A percentile compares a stretch with the other conserved stretches of the same genome.
These are phyloP conservation scores for Pseudognaphalium luteoalbum DNA, from an alignment of 129 eudicot genomes.

Conservation along the genomic window DNA sequence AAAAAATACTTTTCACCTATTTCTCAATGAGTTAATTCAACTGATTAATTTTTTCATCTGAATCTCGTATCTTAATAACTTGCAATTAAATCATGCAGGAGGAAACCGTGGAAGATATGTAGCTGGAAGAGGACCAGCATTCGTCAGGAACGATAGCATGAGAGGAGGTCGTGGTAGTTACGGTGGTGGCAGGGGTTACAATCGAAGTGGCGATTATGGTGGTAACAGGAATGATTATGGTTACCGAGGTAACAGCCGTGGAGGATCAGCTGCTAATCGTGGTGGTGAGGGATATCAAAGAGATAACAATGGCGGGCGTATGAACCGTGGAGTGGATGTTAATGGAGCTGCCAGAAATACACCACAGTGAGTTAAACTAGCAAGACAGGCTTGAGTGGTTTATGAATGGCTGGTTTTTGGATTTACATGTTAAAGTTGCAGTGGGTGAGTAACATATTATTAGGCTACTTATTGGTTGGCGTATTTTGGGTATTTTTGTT, in stretches of 20 bases:
- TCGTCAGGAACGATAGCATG: slow-evolving; percentile 55
- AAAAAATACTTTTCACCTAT: background rate
- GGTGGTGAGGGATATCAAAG: slow-evolving; percentile 58
- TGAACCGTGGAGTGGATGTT: slow-evolving; percentile 51
- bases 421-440: slow-evolving; percentile 14
- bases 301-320: slow-evolving; percentile 53
- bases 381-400: slow-evolving; percentile 37
- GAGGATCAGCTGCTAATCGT: slow-evolving; percentile 51
- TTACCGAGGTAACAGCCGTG: slow-evolving; percentile 55
- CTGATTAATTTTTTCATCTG: background rate
- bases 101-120: slow-evolving; percentile 65
- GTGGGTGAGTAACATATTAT: slow-evolving; percentile 25
- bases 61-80: background rate
- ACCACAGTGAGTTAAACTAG: slow-evolving; percentile 44
- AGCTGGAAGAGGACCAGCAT: slow-evolving; percentile 67
- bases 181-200: slow-evolving; percentile 62
- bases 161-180: slow-evolving; percentile 89
- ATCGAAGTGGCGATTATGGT: slow-evolving; percentile 56
- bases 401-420: slow-evolving; percentile 12
- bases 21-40: background rate
- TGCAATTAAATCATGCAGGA: slow-evolving; percentile 25
- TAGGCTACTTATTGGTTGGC: slow-evolving; percentile 17
- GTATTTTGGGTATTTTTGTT: background rate
- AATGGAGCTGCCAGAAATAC: slow-evolving; percentile 48
- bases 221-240: slow-evolving; percentile 55